Evolutionary conservation across 106 monocot species (phyloP).

Genomic region (Alisma plantagoaquatica): DNA sequence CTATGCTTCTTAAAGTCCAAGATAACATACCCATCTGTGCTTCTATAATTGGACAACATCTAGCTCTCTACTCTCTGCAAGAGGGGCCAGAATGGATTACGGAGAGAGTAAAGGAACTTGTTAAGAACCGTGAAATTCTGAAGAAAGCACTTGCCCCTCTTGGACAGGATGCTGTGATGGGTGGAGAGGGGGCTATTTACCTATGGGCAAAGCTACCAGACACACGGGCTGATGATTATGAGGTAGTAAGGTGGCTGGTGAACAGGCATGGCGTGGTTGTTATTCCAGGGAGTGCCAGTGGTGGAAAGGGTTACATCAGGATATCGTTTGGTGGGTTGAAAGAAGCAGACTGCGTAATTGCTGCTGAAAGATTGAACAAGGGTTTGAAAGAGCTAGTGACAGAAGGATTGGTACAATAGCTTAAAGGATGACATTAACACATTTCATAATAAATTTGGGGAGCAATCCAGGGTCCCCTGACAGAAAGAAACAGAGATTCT

Average conservation of each 20-base stretch:
- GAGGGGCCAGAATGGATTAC: slow-evolving; percentile 61
- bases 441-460: too few relatives aligned
- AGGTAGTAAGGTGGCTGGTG: slow-evolving; percentile 78
- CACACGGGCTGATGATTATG: slow-evolving; percentile 52
- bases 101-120: slow-evolving; percentile 56
- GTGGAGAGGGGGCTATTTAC: slow-evolving; percentile 95
- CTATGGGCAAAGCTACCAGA: slow-evolving; percentile 96
- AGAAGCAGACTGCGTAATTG: slow-evolving; percentile 52
- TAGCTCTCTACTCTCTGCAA: slow-evolving; percentile 71
- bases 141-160: slow-evolving; percentile 66
- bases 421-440: too few relatives aligned
- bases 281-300: slow-evolving; percentile 84
- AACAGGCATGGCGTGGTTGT: slow-evolving; percentile 67
- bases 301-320: slow-evolving; percentile 57
- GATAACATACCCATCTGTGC: slow-evolving; percentile 99
- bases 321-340: slow-evolving; percentile 89
- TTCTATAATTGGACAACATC: slow-evolving; percentile 73
- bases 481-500: too few relatives aligned
- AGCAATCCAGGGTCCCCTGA: too few relatives aligned
- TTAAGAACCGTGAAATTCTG: slow-evolving; percentile 66
- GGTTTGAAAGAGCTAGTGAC: slow-evolving; percentile 76
- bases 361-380: slow-evolving; percentile 44
- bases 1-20: slow-evolving; percentile 88
- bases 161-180: slow-evolving; percentile 64
- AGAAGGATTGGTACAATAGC: slow-evolving; percentile 57